A percentile compares a stretch with the other conserved stretches of the same genome.
Conservation (phyloP, 345 rosid genomes). For the Arabidopsis suecica region DNA sequence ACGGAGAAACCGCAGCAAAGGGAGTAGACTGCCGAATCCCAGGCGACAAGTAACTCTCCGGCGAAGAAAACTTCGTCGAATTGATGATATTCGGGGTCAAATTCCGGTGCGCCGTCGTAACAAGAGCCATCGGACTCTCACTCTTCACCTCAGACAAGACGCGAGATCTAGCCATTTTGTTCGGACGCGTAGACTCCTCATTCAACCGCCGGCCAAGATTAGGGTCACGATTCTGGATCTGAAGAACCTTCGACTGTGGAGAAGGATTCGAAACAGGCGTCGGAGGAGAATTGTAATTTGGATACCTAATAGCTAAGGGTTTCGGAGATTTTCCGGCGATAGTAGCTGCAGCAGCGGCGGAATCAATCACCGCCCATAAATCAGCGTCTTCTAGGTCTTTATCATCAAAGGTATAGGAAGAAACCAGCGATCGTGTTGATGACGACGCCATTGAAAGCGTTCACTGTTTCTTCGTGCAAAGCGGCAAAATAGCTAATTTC, state of each 20-base stretch:
- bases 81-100: conserved; percentile 37
- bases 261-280: conserved; percentile 58
- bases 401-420: conserved; percentile 63
- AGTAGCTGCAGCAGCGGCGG: conserved; percentile 68
- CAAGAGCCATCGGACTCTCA: conserved; percentile 61
- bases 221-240: conserved; percentile 38
- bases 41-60: conserved; percentile 79
- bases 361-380: conserved; percentile 92
- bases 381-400: conserved; percentile 94
- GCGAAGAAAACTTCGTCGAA: conserved; percentile 46
- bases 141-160: conserved; percentile 55
- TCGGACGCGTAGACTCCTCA: conserved; percentile 54
- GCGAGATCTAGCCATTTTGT: conserved; percentile 60
- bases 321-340: conserved; percentile 62
- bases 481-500: conserved; percentile 29
- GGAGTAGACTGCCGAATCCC: conserved; percentile 53
- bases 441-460: conserved; percentile 45
- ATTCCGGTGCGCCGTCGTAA: conserved; percentile 41
- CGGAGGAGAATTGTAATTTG: conserved; percentile 60
- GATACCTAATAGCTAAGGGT: conserved; percentile 60
- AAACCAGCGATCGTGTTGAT: conserved; percentile 32
- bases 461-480: conserved; percentile 2
- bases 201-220: conserved; percentile 7
- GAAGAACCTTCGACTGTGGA: conserved; percentile 49
- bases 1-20: conserved; percentile 50